Evolutionary conservation across 805 yeast species (phyloP), one percentile per base, ranked within the genome.

Genomic region (Kodamaea neixiangensis): DNA sequence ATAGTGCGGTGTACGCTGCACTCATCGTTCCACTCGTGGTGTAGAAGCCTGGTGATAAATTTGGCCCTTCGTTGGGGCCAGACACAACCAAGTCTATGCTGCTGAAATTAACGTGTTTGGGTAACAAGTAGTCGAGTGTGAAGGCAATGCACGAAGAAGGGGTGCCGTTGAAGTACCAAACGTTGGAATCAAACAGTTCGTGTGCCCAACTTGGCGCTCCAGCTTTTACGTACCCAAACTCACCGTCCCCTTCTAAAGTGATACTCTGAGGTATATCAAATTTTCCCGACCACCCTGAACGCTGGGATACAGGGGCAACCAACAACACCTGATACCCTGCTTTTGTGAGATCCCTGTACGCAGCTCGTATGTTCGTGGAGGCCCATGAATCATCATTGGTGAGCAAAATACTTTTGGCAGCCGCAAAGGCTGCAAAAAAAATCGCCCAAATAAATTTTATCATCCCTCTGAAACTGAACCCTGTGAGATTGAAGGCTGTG

Each of bases 341-440:
- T 7, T 59, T 57, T 21, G 62, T 71, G 54, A 79, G 71, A 33
- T 69, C 79, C 47, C 73, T 64, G 72, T 80, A 81, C 10, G 80
- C 64, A 13, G 85, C 82, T 61, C 85, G 75, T 60, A 81, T 78
- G 59, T 79, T 79, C 44, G 84, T 77, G 4, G 83, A 67, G 2
- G 77, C 78, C 80, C 81, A 81, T 15, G 80, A 76, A 55, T 81
- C 86, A 59, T 81, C 86, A 58, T 81, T 80, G 53, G 84, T 75
- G 37, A 79, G 67, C 17, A 80, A 62, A 53, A 78, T 75, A 61
- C 77, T 75, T 56, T 73, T 72, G 46, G 51, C 46, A 17, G 33
- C 19, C 3, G 43, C 51, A 22, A 37, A 29, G n/a, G 18, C 39
- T 20, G 29, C 35, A 14, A 29, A 44, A 31, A 44, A 15, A n/a